Percentiles rank a stretch among this genome's conserved stretches.
phyloP scores from a whole-genome alignment of 371 early-diverging fungal genomes.

The Mortierella sp. region DNA sequence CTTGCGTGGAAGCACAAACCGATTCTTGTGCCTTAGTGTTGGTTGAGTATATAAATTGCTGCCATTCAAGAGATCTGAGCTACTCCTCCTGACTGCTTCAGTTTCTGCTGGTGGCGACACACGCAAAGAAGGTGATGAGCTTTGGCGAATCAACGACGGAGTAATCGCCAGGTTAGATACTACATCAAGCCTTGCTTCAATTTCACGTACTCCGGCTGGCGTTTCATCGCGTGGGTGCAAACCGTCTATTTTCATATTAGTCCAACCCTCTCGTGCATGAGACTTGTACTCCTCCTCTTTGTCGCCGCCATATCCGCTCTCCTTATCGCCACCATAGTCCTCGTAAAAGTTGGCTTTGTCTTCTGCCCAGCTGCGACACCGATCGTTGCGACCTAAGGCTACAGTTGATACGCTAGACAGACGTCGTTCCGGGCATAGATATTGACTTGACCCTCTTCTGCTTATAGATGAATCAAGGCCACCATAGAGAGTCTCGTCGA shows the following conservation, averaged over 20 bases:
- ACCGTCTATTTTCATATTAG: constrained; percentile 20
- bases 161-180: not conserved
- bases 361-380: constrained; percentile 49
- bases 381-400: constrained; percentile 23
- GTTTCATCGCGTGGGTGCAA: constrained; percentile 13
- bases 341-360: constrained; percentile 11
- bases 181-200: not conserved
- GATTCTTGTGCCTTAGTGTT: constrained; percentile 28
- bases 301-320: constrained; percentile 14
- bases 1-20: constrained; percentile 48
- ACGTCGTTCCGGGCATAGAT: not conserved
- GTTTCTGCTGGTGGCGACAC: not conserved
- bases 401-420: not conserved
- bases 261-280: constrained; percentile 45
- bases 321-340: constrained; percentile 40
- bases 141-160: not conserved
- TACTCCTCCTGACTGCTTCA: constrained; percentile 10
- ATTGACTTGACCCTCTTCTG: constrained; percentile 11
- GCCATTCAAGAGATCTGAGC: not conserved
- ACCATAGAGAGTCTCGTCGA: constrained; percentile 47
- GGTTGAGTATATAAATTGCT: constrained; percentile 13
- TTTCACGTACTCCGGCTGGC: not conserved
- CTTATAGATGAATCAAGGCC: constrained; percentile 20
- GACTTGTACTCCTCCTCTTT: constrained; percentile 38
- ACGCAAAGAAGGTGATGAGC: constrained; percentile 12